A percentile compares a stretch with the other conserved stretches of the same genome.
phyloP scores from a whole-genome alignment of 257 asterid genomes.

The Leptodermis oblonga region DNA sequence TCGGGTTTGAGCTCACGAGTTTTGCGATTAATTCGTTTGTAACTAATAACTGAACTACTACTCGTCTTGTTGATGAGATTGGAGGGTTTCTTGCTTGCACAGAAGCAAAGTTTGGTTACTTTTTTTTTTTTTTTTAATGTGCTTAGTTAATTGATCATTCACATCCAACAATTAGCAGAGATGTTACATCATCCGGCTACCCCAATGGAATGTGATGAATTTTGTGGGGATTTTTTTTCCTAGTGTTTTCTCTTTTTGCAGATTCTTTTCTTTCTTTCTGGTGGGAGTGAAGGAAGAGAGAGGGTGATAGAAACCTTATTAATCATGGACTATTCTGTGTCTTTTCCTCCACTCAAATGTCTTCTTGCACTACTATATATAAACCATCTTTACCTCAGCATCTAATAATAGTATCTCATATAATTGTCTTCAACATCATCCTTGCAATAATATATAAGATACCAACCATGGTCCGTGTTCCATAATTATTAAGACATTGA shows the following conservation, averaged over 20 bases:
- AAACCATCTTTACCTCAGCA: not conserved
- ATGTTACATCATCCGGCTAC: not conserved
- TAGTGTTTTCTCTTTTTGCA: not conserved
- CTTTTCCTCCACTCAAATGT: slow-evolving; percentile 10
- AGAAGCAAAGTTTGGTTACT: not conserved
- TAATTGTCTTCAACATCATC: too few relatives aligned
- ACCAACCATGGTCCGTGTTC: not conserved
- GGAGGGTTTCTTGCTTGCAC: not conserved
- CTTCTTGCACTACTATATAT: not conserved
- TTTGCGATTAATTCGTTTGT: too few relatives aligned
- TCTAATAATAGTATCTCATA: not conserved
- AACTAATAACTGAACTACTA: too few relatives aligned
- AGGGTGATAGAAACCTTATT: not conserved
- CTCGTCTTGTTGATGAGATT: too few relatives aligned
- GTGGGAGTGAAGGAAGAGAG: not conserved
- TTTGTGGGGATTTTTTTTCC: not conserved
- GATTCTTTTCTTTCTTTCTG: not conserved
- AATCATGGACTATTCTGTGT: not conserved
- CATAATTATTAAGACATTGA: not conserved
- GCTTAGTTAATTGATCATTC: not conserved
- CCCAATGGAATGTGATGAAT: too few relatives aligned
- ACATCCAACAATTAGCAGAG: not conserved
- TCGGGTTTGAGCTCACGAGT: too few relatives aligned
- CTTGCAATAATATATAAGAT: too few relatives aligned
- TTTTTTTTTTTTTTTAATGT: not conserved